Evolutionary conservation across 148 eudicot species (phyloP).

Genomic region (Vaccinium vitisidaea): DNA sequence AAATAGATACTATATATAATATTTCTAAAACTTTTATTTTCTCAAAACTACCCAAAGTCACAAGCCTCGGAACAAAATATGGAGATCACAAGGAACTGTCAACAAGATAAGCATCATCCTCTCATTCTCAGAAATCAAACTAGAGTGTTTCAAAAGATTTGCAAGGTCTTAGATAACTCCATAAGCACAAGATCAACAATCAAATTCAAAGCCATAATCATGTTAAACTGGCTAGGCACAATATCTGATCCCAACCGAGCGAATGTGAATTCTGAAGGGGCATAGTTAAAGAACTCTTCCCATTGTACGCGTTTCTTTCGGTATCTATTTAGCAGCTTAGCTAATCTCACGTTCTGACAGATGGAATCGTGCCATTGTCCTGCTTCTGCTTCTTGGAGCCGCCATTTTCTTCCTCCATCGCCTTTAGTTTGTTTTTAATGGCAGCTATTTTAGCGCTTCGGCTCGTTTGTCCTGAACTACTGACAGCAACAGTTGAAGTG

Average conservation of each 20-base stretch:
- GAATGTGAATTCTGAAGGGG: neutral
- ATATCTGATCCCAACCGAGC: neutral
- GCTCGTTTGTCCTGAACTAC: conserved; percentile 48
- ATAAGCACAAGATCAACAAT: neutral
- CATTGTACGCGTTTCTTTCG: neutral
- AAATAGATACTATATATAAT: too few relatives aligned
- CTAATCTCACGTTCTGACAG: neutral
- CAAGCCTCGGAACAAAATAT: neutral
- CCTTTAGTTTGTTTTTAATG: conserved; percentile 81
- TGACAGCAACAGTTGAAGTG: conserved; percentile 38
- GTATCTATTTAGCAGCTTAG: neutral
- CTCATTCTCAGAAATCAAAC: neutral
- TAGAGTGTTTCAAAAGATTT: neutral
- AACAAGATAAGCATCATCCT: neutral
- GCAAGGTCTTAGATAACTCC: neutral
- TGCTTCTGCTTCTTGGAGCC: conserved; percentile 72
- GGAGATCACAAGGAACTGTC: neutral
- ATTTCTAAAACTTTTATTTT: neutral
- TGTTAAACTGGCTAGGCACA: neutral
- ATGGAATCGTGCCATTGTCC: conserved; percentile 14
- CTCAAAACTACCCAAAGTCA: neutral
- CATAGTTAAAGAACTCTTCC: neutral
- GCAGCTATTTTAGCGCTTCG: conserved; percentile 85
- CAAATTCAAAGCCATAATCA: conserved; percentile 4
- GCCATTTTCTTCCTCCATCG: conserved; percentile 61